phyloP scores from a whole-genome alignment of 2,329 filamentous ascomycete species.

The Exserohilum turcica region DNA sequence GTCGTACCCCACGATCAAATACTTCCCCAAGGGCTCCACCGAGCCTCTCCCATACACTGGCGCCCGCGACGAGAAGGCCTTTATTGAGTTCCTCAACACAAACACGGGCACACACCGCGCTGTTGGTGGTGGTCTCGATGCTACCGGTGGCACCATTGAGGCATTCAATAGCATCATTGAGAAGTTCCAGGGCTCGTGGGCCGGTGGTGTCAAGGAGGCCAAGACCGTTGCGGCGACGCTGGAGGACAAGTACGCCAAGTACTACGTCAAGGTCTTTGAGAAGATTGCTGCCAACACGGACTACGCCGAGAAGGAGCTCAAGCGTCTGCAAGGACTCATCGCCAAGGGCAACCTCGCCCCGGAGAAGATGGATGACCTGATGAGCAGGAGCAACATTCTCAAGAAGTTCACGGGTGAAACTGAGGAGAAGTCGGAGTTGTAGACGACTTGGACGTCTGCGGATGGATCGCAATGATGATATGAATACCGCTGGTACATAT shows the following conservation, averaged over 20 bases:
- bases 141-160: constrained; percentile 79
- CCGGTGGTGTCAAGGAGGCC: constrained; percentile 68
- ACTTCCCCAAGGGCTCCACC: constrained; percentile 84
- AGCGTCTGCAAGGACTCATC: constrained; percentile 77
- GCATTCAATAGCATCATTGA: constrained; percentile 75
- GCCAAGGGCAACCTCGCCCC: constrained; percentile 84
- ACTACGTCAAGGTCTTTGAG: constrained; percentile 89
- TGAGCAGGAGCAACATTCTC: constrained; percentile 85
- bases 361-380: constrained; percentile 87
- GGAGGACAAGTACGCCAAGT: constrained; percentile 83
- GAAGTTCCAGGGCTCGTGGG: constrained; percentile 69
- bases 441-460: constrained; percentile 39
- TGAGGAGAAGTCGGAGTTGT: constrained; percentile 73
- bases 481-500: neutral
- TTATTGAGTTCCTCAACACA: constrained; percentile 83
- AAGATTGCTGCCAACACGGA: constrained; percentile 79
- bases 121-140: constrained; percentile 78
- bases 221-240: constrained; percentile 71
- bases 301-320: constrained; percentile 84
- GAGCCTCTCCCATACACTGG: constrained; percentile 73
- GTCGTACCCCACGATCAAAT: constrained; percentile 97
- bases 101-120: constrained; percentile 87
- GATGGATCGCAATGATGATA: neutral
- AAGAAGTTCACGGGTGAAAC: constrained; percentile 70
- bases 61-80: constrained; percentile 74